phyloP scores from a whole-genome alignment of 2,329 filamentous ascomycete species.

The Xylariaceae sp. region DNA sequence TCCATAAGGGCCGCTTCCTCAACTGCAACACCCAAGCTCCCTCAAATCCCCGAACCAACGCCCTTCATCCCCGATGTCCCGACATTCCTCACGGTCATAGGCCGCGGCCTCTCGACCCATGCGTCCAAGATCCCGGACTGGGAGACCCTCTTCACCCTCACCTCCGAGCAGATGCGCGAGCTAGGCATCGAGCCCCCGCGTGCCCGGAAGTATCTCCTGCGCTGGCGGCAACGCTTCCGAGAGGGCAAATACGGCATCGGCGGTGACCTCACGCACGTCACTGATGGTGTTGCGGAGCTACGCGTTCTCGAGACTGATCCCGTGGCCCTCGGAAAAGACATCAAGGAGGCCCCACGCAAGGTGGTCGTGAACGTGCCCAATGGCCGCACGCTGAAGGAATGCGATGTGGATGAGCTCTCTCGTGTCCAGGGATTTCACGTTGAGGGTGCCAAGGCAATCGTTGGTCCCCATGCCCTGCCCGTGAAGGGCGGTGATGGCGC shows the following conservation, averaged over 20 bases:
- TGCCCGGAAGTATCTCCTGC: constrained; percentile 75
- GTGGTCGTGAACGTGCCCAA: constrained; percentile 54
- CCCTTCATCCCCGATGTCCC: constrained; percentile 80
- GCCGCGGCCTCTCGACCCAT: constrained; percentile 78
- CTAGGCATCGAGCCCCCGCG: constrained; percentile 84
- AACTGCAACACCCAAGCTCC: constrained; percentile 2
- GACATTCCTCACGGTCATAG: constrained; percentile 88
- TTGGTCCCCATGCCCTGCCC: constrained; percentile 69
- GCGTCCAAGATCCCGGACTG: constrained; percentile 83
- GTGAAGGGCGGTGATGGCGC: constrained; percentile 63
- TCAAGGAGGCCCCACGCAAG: constrained; percentile 42
- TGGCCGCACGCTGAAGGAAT: constrained; percentile 36
- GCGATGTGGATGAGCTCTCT: constrained; percentile 38
- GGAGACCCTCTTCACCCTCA: constrained; percentile 83
- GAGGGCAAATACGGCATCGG: constrained; percentile 74
- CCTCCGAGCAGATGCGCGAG: constrained; percentile 72
- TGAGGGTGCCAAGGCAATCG: constrained; percentile 63
- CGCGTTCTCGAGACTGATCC: constrained; percentile 34
- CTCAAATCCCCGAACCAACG: constrained; percentile 61
- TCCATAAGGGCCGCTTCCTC: constrained; percentile 10
- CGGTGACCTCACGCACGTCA: constrained; percentile 73
- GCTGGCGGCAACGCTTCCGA: constrained; percentile 83
- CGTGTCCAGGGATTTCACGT: constrained; percentile 65
- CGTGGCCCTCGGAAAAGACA: constrained; percentile 35
- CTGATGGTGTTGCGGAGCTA: constrained; percentile 32